Percentiles rank a stretch among this genome's conserved stretches.
These are phyloP conservation scores for Amanita exitialis DNA, from an alignment of 768 basidiomycete species.

Conservation along the genomic window DNA sequence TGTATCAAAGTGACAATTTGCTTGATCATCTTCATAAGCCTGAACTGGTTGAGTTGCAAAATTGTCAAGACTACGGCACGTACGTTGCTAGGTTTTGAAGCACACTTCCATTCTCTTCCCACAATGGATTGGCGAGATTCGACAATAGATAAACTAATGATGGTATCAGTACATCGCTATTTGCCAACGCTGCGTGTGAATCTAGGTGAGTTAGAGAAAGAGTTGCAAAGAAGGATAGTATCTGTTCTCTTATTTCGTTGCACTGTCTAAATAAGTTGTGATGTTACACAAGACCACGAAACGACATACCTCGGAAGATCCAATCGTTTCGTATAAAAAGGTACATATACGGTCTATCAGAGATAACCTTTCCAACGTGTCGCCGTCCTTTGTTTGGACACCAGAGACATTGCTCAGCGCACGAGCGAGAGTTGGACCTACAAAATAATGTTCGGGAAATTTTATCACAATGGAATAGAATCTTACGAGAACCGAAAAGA, in stretches of 20 bases:
- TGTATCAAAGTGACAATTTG: constrained; percentile 53
- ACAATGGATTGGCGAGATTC: constrained; percentile 44
- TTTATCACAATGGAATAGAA: background rate
- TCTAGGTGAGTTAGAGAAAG: constrained; percentile 31
- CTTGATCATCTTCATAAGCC: constrained; percentile 38
- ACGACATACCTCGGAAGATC: background rate
- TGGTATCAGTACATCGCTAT: constrained; percentile 51
- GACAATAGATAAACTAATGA: constrained; percentile 50
- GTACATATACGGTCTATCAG: constrained; percentile 28
- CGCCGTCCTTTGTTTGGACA: constrained; percentile 11
- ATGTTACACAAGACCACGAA: background rate
- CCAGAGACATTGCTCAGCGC: constrained; percentile 30
- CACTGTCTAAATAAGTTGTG: background rate
- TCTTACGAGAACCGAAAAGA: constrained; percentile 45
- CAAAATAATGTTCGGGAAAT: constrained; percentile 2
- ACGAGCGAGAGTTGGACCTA: constrained; percentile 33
- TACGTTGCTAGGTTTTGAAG: constrained; percentile 27
- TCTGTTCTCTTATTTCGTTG: constrained; percentile 2
- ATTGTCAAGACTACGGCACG: constrained; percentile 8
- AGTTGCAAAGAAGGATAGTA: constrained; percentile 29
- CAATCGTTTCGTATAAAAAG: background rate
- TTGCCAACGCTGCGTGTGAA: constrained; percentile 23
- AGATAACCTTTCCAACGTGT: constrained; percentile 20
- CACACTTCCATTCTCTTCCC: constrained; percentile 50
- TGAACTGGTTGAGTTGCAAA: constrained; percentile 15